Evolutionary conservation across 2,329 filamentous ascomycete genomes (phyloP).

Genomic region (Colletotrichum eleusines): DNA sequence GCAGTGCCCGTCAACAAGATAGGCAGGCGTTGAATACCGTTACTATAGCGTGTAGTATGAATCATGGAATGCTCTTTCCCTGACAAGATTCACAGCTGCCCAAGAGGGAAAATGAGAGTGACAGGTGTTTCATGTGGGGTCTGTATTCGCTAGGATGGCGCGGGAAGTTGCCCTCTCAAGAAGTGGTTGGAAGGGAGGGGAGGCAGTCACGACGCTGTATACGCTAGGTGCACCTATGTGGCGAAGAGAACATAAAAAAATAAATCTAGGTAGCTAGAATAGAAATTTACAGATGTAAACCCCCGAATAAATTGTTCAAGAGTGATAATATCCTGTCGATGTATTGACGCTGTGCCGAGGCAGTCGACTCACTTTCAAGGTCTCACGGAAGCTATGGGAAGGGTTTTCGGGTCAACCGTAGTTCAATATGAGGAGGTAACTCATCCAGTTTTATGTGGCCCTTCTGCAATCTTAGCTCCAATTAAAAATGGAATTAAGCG

Average conservation of each 20-base stretch:
- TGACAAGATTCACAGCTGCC: neutral
- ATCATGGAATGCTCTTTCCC: neutral
- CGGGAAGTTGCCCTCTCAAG: neutral
- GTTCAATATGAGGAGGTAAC: neutral
- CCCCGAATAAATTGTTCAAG: neutral
- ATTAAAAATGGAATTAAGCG: neutral
- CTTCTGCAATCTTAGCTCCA: neutral
- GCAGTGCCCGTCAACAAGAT: neutral
- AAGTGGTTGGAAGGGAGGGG: neutral
- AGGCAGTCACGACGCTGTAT: neutral
- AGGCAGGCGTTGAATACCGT: neutral
- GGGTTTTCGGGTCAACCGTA: neutral
- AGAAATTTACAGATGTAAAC: no score
- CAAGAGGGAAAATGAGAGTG: neutral
- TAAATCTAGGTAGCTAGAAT: no score
- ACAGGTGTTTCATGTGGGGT: neutral
- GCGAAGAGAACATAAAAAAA: neutral
- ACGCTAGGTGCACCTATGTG: neutral
- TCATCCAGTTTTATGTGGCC: no score
- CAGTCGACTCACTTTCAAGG: neutral
- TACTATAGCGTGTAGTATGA: neutral
- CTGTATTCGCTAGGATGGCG: neutral
- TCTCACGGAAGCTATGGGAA: neutral
- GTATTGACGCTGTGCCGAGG: neutral
- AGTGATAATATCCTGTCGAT: no score